phyloP scores from a whole-genome alignment of 352 stramenopile species.

The Pythium brachiatum region DNA sequence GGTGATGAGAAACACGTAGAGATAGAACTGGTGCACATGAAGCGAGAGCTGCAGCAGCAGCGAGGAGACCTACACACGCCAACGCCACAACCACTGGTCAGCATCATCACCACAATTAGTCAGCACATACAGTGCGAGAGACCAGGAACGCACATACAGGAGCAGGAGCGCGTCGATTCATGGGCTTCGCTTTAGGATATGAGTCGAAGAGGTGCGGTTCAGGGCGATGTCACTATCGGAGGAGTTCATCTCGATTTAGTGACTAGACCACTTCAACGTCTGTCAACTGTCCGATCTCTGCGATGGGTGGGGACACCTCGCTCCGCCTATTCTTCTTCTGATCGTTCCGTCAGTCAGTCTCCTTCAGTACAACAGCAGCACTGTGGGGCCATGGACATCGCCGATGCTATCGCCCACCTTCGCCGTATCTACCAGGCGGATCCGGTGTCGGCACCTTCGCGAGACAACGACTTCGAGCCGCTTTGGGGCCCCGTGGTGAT shows the following conservation, averaged over 20 bases:
- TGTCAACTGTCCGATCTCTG: not conserved
- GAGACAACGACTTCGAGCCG: slow-evolving; percentile 5
- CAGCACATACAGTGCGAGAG: not conserved
- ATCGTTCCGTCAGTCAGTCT: not conserved
- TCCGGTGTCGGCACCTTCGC: not conserved
- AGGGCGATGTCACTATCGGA: not conserved
- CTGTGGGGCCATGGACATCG: not conserved
- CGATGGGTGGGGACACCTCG: slow-evolving; percentile 1
- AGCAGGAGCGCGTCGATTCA: not conserved
- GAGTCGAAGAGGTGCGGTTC: not conserved
- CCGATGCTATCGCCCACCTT: not conserved
- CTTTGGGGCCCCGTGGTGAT: slow-evolving; percentile 5
- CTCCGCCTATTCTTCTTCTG: not conserved
- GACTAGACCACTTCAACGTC: slow-evolving; percentile 3
- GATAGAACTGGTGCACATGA: slow-evolving; percentile 64
- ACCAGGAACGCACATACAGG: not conserved
- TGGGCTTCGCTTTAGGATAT: not conserved
- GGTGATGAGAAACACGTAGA: slow-evolving; percentile 52
- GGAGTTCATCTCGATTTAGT: not conserved
- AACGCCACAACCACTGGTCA: not conserved
- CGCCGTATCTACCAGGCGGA: slow-evolving; percentile 1
- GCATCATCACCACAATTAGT: not conserved
- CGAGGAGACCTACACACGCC: slow-evolving; percentile 32
- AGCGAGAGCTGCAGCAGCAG: slow-evolving; percentile 70
- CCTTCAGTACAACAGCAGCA: not conserved